Base-by-base conservation (phyloP, 1,139 yeast species). In the Blastobotrys persicus region DNA sequence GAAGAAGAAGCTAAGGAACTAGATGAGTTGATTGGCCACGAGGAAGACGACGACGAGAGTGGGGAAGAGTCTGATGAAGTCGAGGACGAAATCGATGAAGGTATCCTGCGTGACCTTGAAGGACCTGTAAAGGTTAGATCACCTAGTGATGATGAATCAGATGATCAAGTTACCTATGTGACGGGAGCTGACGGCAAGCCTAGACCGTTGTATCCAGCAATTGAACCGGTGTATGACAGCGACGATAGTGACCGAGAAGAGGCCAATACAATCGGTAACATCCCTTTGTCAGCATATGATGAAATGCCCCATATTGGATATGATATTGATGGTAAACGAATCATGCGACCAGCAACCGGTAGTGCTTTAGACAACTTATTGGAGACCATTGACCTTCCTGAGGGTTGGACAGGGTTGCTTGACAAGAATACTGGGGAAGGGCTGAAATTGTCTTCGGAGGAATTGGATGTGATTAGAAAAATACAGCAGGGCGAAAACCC, bases 281-380 rank as follows among this genome's bases (percentile, higher is more conserved):
- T 92, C 51, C 98, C 98, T 46, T 65, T 92, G 32, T 80, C 92
- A 18, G 97, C 96, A 1, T 92, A 92, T 66, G 99, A 92, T 48
- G 95, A 89, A 67, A 86, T 86, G 84, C 98, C 98, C 1, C 98
- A 94, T 66, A 83, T 92, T 57, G 98, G 98, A 49, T 92, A 92
- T 69, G 94, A 89, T 67, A 89, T 92, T 62, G 94, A 94, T 67
- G 98, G 99, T 63, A 91, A 89, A 67, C 81, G 98, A 64, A 89
- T 92, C 61, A 91, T 94, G 98, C 81, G 99, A 69, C 99, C 99
- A 11, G 98, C 98, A 13, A 86, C 88, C 63, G 96, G 96, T 6
- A 83, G 95, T 50, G 98, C 98, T 1, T 76, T 94, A 59, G 98
- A 92, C 64, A 85, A 84, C 59, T 76, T 92, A 56, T 74, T 94